These are phyloP conservation scores for Thymus quinquecostatus DNA, from an alignment of 257 asterid species.

Conservation along the genomic window DNA sequence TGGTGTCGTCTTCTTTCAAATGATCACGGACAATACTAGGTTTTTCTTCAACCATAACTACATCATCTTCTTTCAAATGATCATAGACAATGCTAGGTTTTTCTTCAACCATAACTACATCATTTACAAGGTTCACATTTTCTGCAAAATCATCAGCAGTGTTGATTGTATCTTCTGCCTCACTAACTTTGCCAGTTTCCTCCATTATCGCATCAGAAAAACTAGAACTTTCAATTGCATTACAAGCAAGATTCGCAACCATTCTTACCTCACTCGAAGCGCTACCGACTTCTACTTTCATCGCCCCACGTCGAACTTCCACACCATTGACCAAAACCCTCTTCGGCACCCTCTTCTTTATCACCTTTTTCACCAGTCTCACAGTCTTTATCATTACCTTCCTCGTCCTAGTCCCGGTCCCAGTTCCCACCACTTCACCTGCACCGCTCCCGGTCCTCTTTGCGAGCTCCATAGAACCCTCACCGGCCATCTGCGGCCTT, in stretches of 20 bases:
- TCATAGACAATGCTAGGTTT: not conserved
- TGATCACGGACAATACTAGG: not conserved
- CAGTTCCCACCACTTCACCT: conserved; percentile 34
- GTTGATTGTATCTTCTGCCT: conserved; percentile 14
- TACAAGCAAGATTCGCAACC: too few relatives aligned
- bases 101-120: conserved; percentile 21
- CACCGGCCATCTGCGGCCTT: conserved; percentile 16
- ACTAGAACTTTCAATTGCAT: too few relatives aligned
- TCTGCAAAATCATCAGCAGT: not conserved
- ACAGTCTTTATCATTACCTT: conserved; percentile 57
- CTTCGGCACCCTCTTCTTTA: conserved; percentile 68
- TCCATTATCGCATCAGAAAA: too few relatives aligned
- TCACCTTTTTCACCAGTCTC: conserved; percentile 58
- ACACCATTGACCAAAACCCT: conserved; percentile 32
- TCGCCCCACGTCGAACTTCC: conserved; percentile 29
- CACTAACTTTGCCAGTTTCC: conserved; percentile 5
- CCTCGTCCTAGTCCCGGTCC: conserved; percentile 38
- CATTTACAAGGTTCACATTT: conserved; percentile 8
- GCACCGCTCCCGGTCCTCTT: conserved; percentile 14
- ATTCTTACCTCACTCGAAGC: too few relatives aligned
- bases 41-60: conserved; percentile 14
- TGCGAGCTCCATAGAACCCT: conserved; percentile 25
- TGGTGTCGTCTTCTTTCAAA: not conserved
- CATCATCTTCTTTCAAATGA: conserved; percentile 17
- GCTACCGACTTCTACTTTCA: not conserved